Percentiles rank a stretch among this genome's conserved stretches.
phyloP scores from a whole-genome alignment of 441 rosid genomes.

The Adansonia gregorii region DNA sequence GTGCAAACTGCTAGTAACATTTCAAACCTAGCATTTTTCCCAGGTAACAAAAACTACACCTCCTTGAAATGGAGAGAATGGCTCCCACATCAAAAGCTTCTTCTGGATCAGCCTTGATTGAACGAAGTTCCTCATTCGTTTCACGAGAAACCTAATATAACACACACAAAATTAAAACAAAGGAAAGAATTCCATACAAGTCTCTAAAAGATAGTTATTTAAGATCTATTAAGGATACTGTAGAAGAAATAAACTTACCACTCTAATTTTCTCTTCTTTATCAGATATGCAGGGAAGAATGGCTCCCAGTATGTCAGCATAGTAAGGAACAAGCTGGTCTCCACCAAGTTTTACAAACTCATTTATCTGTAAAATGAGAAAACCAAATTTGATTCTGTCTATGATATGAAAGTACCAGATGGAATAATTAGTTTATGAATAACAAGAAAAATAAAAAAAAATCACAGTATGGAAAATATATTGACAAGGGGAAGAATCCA shows the following conservation, averaged over 20 bases:
- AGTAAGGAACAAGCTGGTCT: constrained; percentile 95
- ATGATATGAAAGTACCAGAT: neutral
- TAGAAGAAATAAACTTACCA: constrained; percentile 56
- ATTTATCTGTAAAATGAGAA: constrained; percentile 67
- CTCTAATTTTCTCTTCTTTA: constrained; percentile 99
- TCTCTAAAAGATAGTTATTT: constrained; percentile 24
- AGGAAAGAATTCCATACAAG: constrained; percentile 24
- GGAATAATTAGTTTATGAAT: constrained; percentile 3
- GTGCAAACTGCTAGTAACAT: constrained; percentile 28
- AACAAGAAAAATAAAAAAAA: constrained; percentile 20
- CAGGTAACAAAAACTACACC: constrained; percentile 56
- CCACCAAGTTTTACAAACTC: constrained; percentile 99
- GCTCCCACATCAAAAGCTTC: constrained; percentile 92
- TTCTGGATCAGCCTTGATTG: constrained; percentile 79
- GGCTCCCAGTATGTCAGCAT: constrained; percentile 97
- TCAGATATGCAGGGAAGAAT: constrained; percentile 98
- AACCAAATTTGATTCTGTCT: neutral
- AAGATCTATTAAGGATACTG: constrained; percentile 9
- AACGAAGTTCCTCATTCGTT: constrained; percentile 98
- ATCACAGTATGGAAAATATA: constrained; percentile 2
- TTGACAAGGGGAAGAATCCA: constrained; percentile 3
- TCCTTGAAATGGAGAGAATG: constrained; percentile 90
- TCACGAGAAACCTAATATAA: constrained; percentile 90
- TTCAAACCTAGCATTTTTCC: constrained; percentile 32
- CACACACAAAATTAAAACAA: constrained; percentile 4